These are phyloP conservation scores for Tetrahymena elliotti DNA, from an alignment of 73 alveolate species.

Conservation along the genomic window DNA sequence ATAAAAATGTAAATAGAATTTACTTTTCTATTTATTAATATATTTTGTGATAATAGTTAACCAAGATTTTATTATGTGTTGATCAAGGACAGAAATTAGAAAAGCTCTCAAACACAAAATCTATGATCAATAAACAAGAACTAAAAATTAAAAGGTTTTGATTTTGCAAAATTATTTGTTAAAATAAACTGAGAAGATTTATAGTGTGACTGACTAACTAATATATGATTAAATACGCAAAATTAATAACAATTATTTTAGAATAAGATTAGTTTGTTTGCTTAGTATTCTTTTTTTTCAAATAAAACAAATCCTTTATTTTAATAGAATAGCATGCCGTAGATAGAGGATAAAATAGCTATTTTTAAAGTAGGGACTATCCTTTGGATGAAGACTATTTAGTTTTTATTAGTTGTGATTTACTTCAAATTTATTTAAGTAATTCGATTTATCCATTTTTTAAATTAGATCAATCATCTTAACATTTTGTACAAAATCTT, in stretches of 20 bases:
- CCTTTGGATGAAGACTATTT: background rate
- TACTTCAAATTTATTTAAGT: background rate
- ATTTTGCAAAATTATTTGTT: background rate
- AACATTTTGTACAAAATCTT: too few species aligned
- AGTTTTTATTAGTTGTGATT: background rate
- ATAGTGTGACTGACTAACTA: background rate
- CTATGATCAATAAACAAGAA: background rate
- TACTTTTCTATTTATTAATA: too few species aligned
- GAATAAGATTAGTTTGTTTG: background rate
- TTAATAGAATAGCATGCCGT: background rate
- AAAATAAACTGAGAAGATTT: background rate
- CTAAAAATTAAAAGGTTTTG: background rate
- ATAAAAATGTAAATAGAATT: too few species aligned
- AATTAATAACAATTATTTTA: background rate
- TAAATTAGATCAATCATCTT: background rate
- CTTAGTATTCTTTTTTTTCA: background rate
- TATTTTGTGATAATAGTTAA: too few species aligned
- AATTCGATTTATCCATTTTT: background rate
- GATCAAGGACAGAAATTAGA: background rate
- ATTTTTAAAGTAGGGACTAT: background rate
- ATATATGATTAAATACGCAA: background rate
- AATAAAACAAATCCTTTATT: background rate
- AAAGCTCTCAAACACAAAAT: background rate
- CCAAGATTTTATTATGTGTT: too few species aligned
- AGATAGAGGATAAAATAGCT: background rate